A percentile compares a stretch with the other conserved stretches of the same genome.
These are phyloP conservation scores for Rhodotorula babjevae DNA, from an alignment of 768 basidiomycete species.

Conservation along the genomic window DNA sequence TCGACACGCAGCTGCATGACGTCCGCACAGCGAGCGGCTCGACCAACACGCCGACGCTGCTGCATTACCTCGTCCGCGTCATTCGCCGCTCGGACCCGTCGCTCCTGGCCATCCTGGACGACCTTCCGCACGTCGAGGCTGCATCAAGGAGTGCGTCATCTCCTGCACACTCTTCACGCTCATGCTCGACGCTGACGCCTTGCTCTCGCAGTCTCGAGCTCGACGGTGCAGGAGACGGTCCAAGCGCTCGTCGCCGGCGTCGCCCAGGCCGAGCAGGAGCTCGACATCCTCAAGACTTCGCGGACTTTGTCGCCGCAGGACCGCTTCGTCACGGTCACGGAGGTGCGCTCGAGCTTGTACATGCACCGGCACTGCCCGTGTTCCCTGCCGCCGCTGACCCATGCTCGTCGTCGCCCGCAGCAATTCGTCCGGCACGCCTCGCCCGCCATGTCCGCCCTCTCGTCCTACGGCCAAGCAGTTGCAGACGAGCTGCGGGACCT, in stretches of 20 bases:
- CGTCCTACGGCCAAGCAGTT: constrained; percentile 58
- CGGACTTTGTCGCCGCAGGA: constrained; percentile 52
- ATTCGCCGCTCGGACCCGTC: constrained; percentile 64
- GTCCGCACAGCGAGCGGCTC: constrained; percentile 56
- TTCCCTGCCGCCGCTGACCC: background rate
- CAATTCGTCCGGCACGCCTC: constrained; percentile 56
- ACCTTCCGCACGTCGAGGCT: constrained; percentile 72
- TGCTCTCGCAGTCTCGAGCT: constrained; percentile 62
- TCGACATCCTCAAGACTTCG: constrained; percentile 50
- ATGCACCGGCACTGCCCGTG: too few relatives aligned
- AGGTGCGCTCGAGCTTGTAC: constrained; percentile 53
- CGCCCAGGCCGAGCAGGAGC: constrained; percentile 58
- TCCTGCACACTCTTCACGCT: too few relatives aligned
- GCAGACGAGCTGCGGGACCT: constrained; percentile 61
- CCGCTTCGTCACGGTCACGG: constrained; percentile 64
- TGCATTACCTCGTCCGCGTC: constrained; percentile 79
- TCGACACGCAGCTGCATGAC: constrained; percentile 62
- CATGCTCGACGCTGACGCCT: background rate
- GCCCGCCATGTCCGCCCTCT: constrained; percentile 61
- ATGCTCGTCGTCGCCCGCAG: constrained; percentile 47
- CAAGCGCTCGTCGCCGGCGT: constrained; percentile 59
- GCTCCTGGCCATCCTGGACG: constrained; percentile 67
- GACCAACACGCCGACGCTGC: constrained; percentile 72
- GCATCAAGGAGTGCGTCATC: constrained; percentile 65
- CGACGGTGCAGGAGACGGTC: constrained; percentile 60